Base-by-base conservation (phyloP, 2,329 filamentous ascomycete species). In the Pseudogymnoascus sp. region DNA sequence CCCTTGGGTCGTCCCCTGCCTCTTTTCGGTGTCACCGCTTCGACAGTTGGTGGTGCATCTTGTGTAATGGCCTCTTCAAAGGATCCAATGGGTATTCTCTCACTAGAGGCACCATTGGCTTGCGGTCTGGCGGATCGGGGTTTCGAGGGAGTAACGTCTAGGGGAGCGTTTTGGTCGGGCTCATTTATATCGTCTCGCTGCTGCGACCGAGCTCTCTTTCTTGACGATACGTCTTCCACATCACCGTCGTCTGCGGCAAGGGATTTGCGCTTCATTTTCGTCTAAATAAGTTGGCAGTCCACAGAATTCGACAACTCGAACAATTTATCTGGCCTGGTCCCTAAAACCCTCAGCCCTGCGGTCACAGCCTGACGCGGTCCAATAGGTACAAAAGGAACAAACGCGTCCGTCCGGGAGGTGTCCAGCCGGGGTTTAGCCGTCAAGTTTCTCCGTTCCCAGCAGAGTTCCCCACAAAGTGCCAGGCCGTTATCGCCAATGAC, bases 401-500 rank as follows among this genome's bases (percentile, higher is more conserved):
- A 50, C 43, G 43, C 43, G 43, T 50, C 43, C 1, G 22, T 30
- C 43, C 5, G 43, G 25, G 14, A 22, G 43, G 14, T 47, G 41
- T 30, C 41, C 8, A 28, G 41, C 43, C 43, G 43, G 25, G 43
- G 25, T 50, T 50, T 30, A 50, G 43, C 43, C 43, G 20, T 14
- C 43, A 50, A 16, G 43, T 50, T 50, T 30, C 12, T 50, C 43
- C 43, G 43, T 22, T 30, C 16, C 22, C 43, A n/a, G 8, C 25
- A 28, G 22, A 50, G 43, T 16, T 50, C 43, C 43, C 43, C 43
- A 50, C 43, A 50, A 50, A 50, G 43, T 50, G 43, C 22, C 43
- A 30, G 43, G 20, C 41, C 43, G 43, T 50, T 50, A 50, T 50
- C 43, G 25, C 43, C 43, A 50, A n/a, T 50, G 43, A 50, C 43